Evolutionary conservation across 495 filamentous ascomycete species (phyloP).

Genomic region (Cudoniella acicularis): DNA sequence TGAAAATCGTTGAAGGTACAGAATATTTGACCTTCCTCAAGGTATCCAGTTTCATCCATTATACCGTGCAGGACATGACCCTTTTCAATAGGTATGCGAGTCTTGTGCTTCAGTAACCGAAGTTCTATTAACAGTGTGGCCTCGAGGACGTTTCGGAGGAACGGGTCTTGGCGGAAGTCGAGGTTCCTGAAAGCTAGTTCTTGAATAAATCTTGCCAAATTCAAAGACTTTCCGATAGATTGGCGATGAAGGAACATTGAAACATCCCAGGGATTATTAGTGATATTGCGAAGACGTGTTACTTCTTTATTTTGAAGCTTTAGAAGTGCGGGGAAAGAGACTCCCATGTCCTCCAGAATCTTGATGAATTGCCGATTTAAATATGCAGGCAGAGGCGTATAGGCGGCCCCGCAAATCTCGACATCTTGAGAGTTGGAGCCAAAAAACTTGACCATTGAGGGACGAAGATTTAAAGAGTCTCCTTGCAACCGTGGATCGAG

Average conservation of each 20-base stretch:
- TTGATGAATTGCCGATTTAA: constrained; percentile 80
- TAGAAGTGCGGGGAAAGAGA: constrained; percentile 53
- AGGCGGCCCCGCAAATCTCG: constrained; percentile 70
- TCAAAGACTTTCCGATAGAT: constrained; percentile 48
- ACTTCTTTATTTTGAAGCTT: constrained; percentile 56
- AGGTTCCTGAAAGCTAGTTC: constrained; percentile 48
- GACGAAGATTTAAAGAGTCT: constrained; percentile 52
- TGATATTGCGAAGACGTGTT: constrained; percentile 51
- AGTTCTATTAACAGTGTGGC: constrained; percentile 60
- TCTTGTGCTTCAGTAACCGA: constrained; percentile 69
- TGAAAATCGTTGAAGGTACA: constrained; percentile 40
- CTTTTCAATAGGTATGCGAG: constrained; percentile 64
- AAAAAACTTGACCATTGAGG: constrained; percentile 80
- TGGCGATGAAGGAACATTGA: constrained; percentile 57
- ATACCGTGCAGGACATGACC: constrained; percentile 73
- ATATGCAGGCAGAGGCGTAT: constrained; percentile 60
- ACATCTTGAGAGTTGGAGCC: constrained; percentile 48
- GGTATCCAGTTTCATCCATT: constrained; percentile 73
- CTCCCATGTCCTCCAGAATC: constrained; percentile 70
- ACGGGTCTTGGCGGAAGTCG: constrained; percentile 59
- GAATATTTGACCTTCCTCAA: constrained; percentile 66
- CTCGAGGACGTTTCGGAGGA: constrained; percentile 63
- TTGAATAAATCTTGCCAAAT: constrained; percentile 56
- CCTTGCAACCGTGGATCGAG: constrained; percentile 57
- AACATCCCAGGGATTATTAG: constrained; percentile 50